Percentiles rank a stretch among this genome's conserved stretches.
Evolutionary conservation across 129 eudicot species (phyloP).

Genomic region (Erigeron canadensis): DNA sequence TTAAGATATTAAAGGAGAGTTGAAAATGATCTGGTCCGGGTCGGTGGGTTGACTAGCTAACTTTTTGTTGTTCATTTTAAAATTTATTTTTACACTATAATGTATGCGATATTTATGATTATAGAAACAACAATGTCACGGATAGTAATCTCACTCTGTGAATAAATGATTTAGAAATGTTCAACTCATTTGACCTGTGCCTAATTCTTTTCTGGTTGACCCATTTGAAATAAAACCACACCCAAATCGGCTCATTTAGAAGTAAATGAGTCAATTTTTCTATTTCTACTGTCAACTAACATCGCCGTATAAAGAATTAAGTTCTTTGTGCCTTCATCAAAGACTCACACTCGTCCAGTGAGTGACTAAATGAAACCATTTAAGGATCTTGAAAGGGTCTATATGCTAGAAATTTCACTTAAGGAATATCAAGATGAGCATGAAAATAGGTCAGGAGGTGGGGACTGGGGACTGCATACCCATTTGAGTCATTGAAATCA

Average conservation of each 20-base stretch:
- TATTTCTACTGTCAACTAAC: background rate
- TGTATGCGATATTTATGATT: background rate
- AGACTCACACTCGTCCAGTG: background rate
- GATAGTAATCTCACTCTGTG: background rate
- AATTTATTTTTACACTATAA: no score
- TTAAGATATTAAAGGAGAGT: no score
- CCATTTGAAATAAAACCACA: background rate
- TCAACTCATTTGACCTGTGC: background rate
- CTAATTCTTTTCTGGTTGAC: background rate
- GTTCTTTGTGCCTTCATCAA: constrained; percentile 7
- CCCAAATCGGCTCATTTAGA: background rate
- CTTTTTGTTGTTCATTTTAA: background rate
- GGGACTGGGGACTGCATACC: no score
- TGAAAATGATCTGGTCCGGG: background rate
- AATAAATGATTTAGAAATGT: background rate
- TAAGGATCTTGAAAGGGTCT: background rate
- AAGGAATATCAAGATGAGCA: no score
- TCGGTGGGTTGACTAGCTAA: background rate
- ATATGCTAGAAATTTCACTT: background rate
- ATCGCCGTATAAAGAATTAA: constrained; percentile 9
- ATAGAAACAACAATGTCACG: background rate
- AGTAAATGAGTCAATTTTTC: background rate
- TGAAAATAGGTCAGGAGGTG: no score
- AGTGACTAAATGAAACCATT: background rate
- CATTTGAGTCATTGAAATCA: no score